Evolutionary conservation across 345 rosid genomes (phyloP).

Genomic region (Cochlearia excelsa): DNA sequence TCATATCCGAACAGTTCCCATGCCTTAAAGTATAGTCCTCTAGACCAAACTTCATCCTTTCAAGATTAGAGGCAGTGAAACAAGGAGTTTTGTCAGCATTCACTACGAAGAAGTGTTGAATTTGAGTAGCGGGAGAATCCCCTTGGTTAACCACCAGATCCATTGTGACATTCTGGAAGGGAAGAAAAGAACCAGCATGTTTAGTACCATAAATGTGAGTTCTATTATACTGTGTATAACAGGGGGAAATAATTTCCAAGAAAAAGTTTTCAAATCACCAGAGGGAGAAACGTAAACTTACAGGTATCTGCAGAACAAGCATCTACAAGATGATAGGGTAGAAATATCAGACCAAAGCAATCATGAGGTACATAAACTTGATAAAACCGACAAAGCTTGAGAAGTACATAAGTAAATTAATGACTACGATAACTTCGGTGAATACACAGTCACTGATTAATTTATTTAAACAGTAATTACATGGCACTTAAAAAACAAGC

Average conservation of each 20-base stretch:
- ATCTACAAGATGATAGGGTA: slow-evolving; percentile 59
- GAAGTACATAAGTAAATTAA: background rate
- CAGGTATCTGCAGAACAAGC: slow-evolving; percentile 66
- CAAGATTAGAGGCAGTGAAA: slow-evolving; percentile 52
- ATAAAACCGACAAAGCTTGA: slow-evolving; percentile 10
- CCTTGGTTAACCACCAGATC: slow-evolving; percentile 57
- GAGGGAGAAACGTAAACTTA: slow-evolving; percentile 47
- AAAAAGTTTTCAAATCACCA: slow-evolving; percentile 17
- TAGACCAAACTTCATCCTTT: slow-evolving; percentile 69
- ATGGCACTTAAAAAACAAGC: background rate
- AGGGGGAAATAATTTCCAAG: background rate
- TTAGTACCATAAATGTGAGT: slow-evolving; percentile 5
- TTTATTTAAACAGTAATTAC: too few relatives aligned
- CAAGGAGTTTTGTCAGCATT: slow-evolving; percentile 41
- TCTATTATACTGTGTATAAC: slow-evolving; percentile 3
- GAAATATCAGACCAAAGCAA: slow-evolving; percentile 18
- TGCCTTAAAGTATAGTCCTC: slow-evolving; percentile 70
- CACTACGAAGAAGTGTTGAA: slow-evolving; percentile 51
- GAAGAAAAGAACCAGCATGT: slow-evolving; percentile 9
- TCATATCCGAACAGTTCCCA: slow-evolving; percentile 42
- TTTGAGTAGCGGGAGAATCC: slow-evolving; percentile 43
- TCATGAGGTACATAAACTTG: slow-evolving; percentile 8
- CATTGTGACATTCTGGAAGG: slow-evolving; percentile 61
- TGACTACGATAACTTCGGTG: background rate
- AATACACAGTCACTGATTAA: background rate